phyloP scores from a whole-genome alignment of 352 stramenopile genomes.

The Pythium folliculosum region DNA sequence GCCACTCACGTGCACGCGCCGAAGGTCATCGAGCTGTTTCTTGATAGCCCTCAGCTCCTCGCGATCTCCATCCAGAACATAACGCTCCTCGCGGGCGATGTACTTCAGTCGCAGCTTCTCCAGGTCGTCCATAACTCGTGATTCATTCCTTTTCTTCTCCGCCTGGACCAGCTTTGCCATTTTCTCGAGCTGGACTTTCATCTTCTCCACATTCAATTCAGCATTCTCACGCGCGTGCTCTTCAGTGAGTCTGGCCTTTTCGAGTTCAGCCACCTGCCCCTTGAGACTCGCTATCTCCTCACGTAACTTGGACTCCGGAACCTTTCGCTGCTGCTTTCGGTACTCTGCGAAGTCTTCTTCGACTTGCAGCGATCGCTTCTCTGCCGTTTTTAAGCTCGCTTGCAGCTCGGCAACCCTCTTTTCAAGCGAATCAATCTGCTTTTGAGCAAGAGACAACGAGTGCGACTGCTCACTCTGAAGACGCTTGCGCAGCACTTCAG shows the following conservation, averaged over 20 bases:
- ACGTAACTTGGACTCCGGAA: conserved; percentile 64
- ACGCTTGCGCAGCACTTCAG: conserved; percentile 48
- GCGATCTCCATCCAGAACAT: conserved; percentile 75
- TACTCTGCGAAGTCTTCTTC: conserved; percentile 75
- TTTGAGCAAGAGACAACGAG: conserved; percentile 50
- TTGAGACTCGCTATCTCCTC: conserved; percentile 72
- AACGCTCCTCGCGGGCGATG: conserved; percentile 75
- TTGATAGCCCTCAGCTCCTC: conserved; percentile 83
- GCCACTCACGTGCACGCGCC: conserved; percentile 41
- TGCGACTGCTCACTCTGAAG: conserved; percentile 71
- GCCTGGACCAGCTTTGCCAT: conserved; percentile 48
- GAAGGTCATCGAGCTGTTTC: conserved; percentile 75
- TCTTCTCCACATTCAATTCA: conserved; percentile 36
- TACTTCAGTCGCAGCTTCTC: conserved; percentile 85
- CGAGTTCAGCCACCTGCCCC: conserved; percentile 53
- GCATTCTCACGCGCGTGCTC: conserved; percentile 41
- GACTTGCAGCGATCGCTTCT: conserved; percentile 52
- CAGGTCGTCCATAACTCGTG: conserved; percentile 59
- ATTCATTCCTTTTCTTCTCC: conserved; percentile 77
- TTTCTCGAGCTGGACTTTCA: conserved; percentile 64
- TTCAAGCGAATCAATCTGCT: conserved; percentile 56
- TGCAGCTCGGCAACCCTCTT: conserved; percentile 44
- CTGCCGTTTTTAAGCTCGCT: conserved; percentile 43
- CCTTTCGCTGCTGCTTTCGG: conserved; percentile 68
- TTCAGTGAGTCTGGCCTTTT: conserved; percentile 57